Base-by-base conservation (phyloP, 306 rosid species). In the Glycine tomentella region DNA sequence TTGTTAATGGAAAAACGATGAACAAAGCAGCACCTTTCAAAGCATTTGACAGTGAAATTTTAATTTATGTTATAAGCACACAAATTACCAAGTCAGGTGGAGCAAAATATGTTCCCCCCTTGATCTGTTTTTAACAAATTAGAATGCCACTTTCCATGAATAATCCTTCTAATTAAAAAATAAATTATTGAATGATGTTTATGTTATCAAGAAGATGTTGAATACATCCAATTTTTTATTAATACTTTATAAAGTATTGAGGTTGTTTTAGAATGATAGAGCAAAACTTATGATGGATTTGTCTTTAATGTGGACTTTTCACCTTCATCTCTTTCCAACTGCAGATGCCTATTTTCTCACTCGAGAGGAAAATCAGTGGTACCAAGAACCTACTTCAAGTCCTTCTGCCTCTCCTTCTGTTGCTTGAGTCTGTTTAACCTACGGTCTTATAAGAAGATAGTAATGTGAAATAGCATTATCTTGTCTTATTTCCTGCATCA, bases 311-410 rank as follows among this genome's bases (percentile, higher is more conserved):
- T 15, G 58, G 55, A 57, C 67, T 66, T 44, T 20, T 44, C 33
- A 83, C 10, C 62, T n/a, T 46, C 46, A 16, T 55, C 20, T 64
- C 5, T 77, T 84, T 53, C 46, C 38, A 73, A 84, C 51, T 88
- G 87, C 98, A 93, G 99, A 95, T 87, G 97, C 99, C 11, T 89
- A 88, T 86, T 95, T 95, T 85, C 92, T 95, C 64, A 88, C 88
- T 14, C 87, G 99, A 48, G 92, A 91, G 83, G 84, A 69, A 65
- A 89, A 90, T 76, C 82, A 93, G 69, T 95, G 98, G 99, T 95
- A 95, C 85, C 87, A 12, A 85, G 96, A 91, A 81, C 96, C 96
- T n/a, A 81, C 87, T 64, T 88, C 97, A 36, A 87, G 77, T 15
- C 90, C 92, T 61, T 53, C 85, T 83, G 53, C 87, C 16, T 57